phyloP scores from a whole-genome alignment of 352 stramenopile genomes.

The Globisporangium cederbergense region DNA sequence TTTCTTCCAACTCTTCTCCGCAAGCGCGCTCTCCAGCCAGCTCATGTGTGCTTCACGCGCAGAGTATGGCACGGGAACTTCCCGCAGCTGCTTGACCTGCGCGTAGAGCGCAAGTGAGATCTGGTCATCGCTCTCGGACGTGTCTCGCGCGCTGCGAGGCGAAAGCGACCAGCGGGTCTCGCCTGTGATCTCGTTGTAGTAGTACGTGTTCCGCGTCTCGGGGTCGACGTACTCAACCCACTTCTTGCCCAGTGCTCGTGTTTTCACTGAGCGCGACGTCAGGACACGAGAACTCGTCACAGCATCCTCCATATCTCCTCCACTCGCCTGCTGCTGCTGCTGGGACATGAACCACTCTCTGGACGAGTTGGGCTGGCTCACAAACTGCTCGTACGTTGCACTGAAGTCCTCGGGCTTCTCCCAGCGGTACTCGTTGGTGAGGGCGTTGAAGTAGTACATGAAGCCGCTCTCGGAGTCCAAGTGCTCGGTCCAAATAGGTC shows the following conservation, averaged over 20 bases:
- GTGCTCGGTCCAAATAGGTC: slow-evolving; percentile 68
- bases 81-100: slow-evolving; percentile 49
- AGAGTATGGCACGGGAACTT: slow-evolving; percentile 44
- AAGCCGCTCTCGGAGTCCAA: slow-evolving; percentile 40
- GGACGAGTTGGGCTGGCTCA: slow-evolving; percentile 36
- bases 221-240: slow-evolving; percentile 85
- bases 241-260: slow-evolving; percentile 51
- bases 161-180: slow-evolving; percentile 85
- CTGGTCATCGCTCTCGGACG: slow-evolving; percentile 38
- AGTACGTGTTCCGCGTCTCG: slow-evolving; percentile 84
- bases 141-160: slow-evolving; percentile 60
- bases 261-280: slow-evolving; percentile 32
- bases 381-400: slow-evolving; percentile 44
- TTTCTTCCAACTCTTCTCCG: slow-evolving; percentile 57
- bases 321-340: slow-evolving; percentile 11
- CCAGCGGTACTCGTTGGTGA: slow-evolving; percentile 79
- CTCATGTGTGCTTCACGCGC: slow-evolving; percentile 55
- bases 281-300: slow-evolving; percentile 16
- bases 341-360: slow-evolving; percentile 61
- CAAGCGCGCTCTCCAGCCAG: slow-evolving; percentile 70
- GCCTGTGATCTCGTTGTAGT: slow-evolving; percentile 89
- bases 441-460: slow-evolving; percentile 66
- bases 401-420: slow-evolving; percentile 66
- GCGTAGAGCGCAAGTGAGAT: slow-evolving; percentile 57
- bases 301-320: not conserved